Evolutionary conservation across 2,329 filamentous ascomycete genomes (phyloP), one percentile per base, ranked within the genome.

Genomic region (Aspergillus fumigatus): DNA sequence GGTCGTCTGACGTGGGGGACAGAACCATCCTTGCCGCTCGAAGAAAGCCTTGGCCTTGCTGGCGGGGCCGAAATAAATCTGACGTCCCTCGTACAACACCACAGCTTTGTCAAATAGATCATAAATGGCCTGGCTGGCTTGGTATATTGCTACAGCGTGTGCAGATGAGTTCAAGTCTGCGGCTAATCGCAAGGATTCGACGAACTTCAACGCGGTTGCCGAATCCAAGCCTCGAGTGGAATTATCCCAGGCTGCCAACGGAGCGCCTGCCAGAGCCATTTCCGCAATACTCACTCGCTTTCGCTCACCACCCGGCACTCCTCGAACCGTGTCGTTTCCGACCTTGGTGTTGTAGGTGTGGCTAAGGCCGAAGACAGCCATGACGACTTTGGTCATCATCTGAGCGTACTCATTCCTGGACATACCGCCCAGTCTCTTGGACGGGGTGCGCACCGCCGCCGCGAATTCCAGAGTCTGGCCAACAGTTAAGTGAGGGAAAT

Each of bases 401-500:
- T 65, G 50, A 72, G 76, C 67, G 38, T 75, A 72, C 57, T 76
- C 70, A 4, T 70, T 63, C 27, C 68, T 66, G 5, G 66, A 64
- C 65, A 70, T 69, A 11, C 59, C 66, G 19, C 65, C 53, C 14
- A 67, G 63, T 27, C 65, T 60, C 21, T 64, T 50, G 8, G 66
- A 40, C 0, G 80, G 78, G 3, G 77, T 79, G n/a, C 80, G 73
- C 3, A 88, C 87, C n/a, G 82, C 80, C 8, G 89, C 88, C 9
- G 89, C 89, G 61, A 92, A 92, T 54, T 84, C 86, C 50, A 92
- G 79, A 0, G 89, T 93, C 66, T 92, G 87, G 48, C 88, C 88
- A 40, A 92, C 88, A 0, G 84, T 70, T 29, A 69, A 47, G 25
- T 69, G 56, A 92, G 71, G 32, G 87, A 94, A 87, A 65, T 92